A percentile compares a stretch with the other conserved stretches of the same genome.
Evolutionary conservation across 2,329 filamentous ascomycete species (phyloP).

Genomic region (Fonsecaea multimorphosa): DNA sequence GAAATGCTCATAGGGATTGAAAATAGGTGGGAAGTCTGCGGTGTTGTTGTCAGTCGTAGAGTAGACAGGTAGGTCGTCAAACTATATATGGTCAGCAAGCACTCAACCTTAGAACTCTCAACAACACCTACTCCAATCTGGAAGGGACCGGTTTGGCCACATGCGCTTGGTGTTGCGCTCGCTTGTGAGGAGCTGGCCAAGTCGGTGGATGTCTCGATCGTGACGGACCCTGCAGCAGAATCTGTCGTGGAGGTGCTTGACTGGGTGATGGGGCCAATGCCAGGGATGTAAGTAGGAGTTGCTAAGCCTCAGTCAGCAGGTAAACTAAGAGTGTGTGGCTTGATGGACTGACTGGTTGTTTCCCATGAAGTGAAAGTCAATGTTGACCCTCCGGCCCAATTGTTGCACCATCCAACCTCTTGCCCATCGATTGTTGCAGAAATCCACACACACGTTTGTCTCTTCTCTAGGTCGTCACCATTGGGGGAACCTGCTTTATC

Average conservation of each 20-base stretch:
- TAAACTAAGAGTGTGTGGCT: background rate
- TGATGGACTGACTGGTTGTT: constrained; percentile 33
- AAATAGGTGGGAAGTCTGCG: constrained; percentile 49
- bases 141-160: constrained; percentile 36
- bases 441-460: constrained; percentile 40
- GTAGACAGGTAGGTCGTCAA: constrained; percentile 42
- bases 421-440: constrained; percentile 36
- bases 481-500: constrained; percentile 3
- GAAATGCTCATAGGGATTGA: constrained; percentile 58
- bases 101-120: background rate
- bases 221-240: constrained; percentile 8
- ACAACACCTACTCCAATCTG: constrained; percentile 28
- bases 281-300: constrained; percentile 24
- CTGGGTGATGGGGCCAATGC: constrained; percentile 23
- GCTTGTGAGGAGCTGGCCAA: constrained; percentile 11
- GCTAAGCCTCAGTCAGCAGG: constrained; percentile 18
- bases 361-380: constrained; percentile 36
- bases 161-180: constrained; percentile 24
- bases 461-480: constrained; percentile 28
- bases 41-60: constrained; percentile 41
- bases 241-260: background rate
- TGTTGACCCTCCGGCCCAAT: constrained; percentile 36
- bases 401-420: constrained; percentile 38
- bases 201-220: constrained; percentile 19
- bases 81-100: constrained; percentile 33